Evolutionary conservation across 257 asterid genomes (phyloP).

Genomic region (Capsicum chinense): DNA sequence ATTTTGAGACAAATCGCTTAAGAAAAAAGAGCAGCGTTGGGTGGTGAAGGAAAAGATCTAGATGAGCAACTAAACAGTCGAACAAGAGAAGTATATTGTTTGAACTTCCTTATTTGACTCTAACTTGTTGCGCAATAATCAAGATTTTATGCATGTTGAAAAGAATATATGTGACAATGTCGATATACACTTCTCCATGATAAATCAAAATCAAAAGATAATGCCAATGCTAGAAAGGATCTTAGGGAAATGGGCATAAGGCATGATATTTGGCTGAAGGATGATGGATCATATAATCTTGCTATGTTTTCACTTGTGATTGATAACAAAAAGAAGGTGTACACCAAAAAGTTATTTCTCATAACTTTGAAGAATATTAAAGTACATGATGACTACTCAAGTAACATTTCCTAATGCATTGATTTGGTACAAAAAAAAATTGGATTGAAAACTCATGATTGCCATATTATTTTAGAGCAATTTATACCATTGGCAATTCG

Average conservation of each 20-base stretch:
- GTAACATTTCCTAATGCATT: background rate
- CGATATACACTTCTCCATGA: background rate
- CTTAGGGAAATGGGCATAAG: background rate
- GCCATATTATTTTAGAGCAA: background rate
- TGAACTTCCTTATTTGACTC: background rate
- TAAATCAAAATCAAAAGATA: background rate
- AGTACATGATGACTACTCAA: background rate
- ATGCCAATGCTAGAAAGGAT: background rate
- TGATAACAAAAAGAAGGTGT: background rate
- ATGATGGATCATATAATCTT: background rate
- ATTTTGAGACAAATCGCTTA: background rate
- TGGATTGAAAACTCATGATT: background rate
- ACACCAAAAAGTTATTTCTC: background rate
- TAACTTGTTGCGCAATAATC: background rate
- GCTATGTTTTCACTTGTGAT: background rate
- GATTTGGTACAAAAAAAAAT: background rate
- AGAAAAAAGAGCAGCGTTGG: background rate
- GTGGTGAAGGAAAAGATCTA: background rate
- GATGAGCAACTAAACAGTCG: background rate
- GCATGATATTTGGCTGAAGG: background rate
- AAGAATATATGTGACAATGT: background rate
- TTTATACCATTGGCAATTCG: background rate
- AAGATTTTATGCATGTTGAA: background rate
- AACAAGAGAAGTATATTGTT: background rate
- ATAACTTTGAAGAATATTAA: background rate